phyloP scores from a whole-genome alignment of 2,329 filamentous ascomycete species.

The Calonectria montana region DNA sequence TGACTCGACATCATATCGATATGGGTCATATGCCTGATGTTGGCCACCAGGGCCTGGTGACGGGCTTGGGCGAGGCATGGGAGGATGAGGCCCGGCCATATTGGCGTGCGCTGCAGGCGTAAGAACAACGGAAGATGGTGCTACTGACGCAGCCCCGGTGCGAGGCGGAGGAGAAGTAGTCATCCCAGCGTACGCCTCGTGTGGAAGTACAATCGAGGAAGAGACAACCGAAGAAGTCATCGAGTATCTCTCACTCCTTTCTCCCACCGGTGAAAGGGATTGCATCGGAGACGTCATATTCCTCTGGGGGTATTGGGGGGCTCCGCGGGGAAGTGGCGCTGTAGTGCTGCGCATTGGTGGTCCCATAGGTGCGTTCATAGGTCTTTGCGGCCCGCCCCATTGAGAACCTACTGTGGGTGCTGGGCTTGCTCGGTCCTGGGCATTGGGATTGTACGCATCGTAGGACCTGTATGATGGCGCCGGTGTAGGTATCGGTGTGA shows the following conservation, averaged over 20 bases:
- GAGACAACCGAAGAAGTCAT: slow-evolving; percentile 27
- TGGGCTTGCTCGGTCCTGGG: slow-evolving; percentile 46
- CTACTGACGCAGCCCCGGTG: slow-evolving; percentile 24
- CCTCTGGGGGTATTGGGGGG: slow-evolving; percentile 52
- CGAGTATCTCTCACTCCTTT: slow-evolving; percentile 43
- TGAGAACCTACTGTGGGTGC: slow-evolving; percentile 45
- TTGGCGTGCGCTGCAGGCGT: neutral
- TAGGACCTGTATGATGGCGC: slow-evolving; percentile 39
- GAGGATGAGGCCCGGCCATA: neutral
- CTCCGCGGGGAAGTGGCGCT: slow-evolving; percentile 48
- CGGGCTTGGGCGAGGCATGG: neutral
- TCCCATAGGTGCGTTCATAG: neutral
- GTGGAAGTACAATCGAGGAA: neutral
- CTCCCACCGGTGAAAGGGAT: slow-evolving; percentile 41
- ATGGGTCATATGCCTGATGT: slow-evolving; percentile 51
- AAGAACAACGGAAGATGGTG: neutral
- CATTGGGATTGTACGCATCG: slow-evolving; percentile 46
- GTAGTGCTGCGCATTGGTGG: slow-evolving; percentile 54
- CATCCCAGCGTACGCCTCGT: slow-evolving; percentile 29
- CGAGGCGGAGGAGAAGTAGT: slow-evolving; percentile 14
- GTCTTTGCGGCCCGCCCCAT: slow-evolving; percentile 36
- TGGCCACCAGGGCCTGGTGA: slow-evolving; percentile 38
- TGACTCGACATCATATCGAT: slow-evolving; percentile 52
- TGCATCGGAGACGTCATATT: slow-evolving; percentile 59
- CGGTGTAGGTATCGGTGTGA: slow-evolving; percentile 9